These are phyloP conservation scores for Cyclotella sp. DNA, from an alignment of 108 stramenopile species.

Conservation along the genomic window DNA sequence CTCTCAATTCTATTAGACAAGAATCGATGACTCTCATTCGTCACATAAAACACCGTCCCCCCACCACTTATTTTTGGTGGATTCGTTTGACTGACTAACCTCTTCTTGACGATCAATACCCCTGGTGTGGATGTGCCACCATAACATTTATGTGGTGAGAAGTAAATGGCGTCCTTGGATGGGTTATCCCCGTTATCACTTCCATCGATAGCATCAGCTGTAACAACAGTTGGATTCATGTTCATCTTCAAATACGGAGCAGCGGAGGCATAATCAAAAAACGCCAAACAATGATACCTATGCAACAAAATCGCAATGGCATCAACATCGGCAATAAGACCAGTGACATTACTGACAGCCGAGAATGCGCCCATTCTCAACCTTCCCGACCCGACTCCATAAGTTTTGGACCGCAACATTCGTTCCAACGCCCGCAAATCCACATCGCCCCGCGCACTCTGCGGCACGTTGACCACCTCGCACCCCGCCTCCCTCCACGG, in stretches of 20 bases:
- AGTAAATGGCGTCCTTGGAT: slow-evolving; percentile 87
- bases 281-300: slow-evolving; percentile 85
- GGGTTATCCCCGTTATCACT: slow-evolving; percentile 69
- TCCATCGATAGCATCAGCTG: slow-evolving; percentile 54
- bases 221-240: slow-evolving; percentile 88
- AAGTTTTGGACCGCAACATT: slow-evolving; percentile 56
- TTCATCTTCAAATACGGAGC: slow-evolving; percentile 91
- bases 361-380: slow-evolving; percentile 90
- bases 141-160: slow-evolving; percentile 82
- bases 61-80: slow-evolving; percentile 83
- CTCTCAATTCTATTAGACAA: slow-evolving; percentile 94
- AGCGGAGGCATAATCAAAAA: slow-evolving; percentile 97
- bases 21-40: slow-evolving; percentile 89
- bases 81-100: slow-evolving; percentile 73
- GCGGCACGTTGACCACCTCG: slow-evolving; percentile 70
- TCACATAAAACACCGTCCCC: slow-evolving; percentile 99
- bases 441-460: slow-evolving; percentile 51
- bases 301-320: slow-evolving; percentile 83
- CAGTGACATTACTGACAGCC: slow-evolving; percentile 96
- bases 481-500: slow-evolving; percentile 96
- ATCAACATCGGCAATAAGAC: slow-evolving; percentile 84
- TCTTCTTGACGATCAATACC: slow-evolving; percentile 89
- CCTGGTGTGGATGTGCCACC: slow-evolving; percentile 92
- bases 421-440: slow-evolving; percentile 79
- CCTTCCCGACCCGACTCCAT: slow-evolving; percentile 37